Evolutionary conservation across 768 basidiomycete species (phyloP).

Genomic region (Pulveroboletus sp.): DNA sequence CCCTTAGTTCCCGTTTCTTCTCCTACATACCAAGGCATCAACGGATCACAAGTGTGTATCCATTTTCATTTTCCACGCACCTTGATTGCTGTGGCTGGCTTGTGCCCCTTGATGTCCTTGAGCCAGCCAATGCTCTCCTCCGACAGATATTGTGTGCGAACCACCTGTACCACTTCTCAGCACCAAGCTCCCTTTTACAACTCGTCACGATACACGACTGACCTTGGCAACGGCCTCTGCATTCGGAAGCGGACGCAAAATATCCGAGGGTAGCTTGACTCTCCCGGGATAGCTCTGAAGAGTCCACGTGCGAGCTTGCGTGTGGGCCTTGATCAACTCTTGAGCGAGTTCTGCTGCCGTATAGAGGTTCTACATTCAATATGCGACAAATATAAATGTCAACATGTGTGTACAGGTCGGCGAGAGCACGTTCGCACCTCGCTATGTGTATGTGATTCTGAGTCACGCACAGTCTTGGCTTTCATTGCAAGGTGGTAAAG

Average conservation of each 20-base stretch:
- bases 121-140: slow-evolving; percentile 57
- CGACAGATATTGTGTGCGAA: slow-evolving; percentile 64
- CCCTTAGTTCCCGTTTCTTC: slow-evolving; percentile 32
- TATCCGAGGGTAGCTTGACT: slow-evolving; percentile 74
- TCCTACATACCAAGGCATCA: slow-evolving; percentile 27
- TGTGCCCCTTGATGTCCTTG: slow-evolving; percentile 40
- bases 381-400: neutral
- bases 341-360: slow-evolving; percentile 85
- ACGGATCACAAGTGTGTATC: slow-evolving; percentile 1
- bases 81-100: slow-evolving; percentile 30
- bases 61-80: slow-evolving; percentile 10
- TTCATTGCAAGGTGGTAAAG: slow-evolving; percentile 79
- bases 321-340: slow-evolving; percentile 71
- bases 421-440: slow-evolving; percentile 44
- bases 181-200: neutral
- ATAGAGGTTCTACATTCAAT: slow-evolving; percentile 68
- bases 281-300: slow-evolving; percentile 78
- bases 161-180: slow-evolving; percentile 42
- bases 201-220: neutral
- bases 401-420: neutral
- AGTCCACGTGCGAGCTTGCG: slow-evolving; percentile 62
- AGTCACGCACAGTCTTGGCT: slow-evolving; percentile 83
- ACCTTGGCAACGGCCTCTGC: slow-evolving; percentile 65
- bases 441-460: slow-evolving; percentile 59
- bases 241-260: slow-evolving; percentile 66